A percentile compares a stretch with the other conserved stretches of the same genome.
Conservation (phyloP, 2,329 filamentous ascomycete genomes). For the Mycocentrospora acerina region DNA sequence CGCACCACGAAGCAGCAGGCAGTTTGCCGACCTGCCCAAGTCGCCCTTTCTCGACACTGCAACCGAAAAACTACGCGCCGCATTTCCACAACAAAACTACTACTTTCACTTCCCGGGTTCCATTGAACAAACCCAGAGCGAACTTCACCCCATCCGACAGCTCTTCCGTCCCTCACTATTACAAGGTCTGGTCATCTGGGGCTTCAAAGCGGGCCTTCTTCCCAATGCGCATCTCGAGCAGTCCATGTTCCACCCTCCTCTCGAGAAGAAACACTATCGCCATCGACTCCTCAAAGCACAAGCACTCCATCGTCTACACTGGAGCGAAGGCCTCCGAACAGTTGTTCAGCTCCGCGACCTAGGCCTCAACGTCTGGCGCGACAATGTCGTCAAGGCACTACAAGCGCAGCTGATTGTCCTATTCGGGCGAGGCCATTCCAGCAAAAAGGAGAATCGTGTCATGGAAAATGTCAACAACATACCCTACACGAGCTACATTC, state of each 20-base stretch:
- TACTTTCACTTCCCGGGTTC: slow-evolving; percentile 20
- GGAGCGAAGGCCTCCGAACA: slow-evolving; percentile 30
- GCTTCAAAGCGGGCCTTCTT: slow-evolving; percentile 32
- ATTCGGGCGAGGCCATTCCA: slow-evolving; percentile 28
- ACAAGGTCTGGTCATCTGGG: slow-evolving; percentile 38
- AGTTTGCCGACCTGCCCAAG: slow-evolving; percentile 22
- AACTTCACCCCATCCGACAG: slow-evolving; percentile 27
- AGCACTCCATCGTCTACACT: slow-evolving; percentile 21
- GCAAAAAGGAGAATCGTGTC: slow-evolving; percentile 23
- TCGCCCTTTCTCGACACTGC: slow-evolving; percentile 25
- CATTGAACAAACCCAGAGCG: slow-evolving; percentile 7
- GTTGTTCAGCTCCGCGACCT: slow-evolving; percentile 32
- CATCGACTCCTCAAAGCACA: slow-evolving; percentile 15
- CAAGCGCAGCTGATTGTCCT: slow-evolving; percentile 31
- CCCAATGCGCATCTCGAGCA: slow-evolving; percentile 27
- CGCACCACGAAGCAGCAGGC: slow-evolving; percentile 21
- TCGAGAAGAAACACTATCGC: slow-evolving; percentile 30
- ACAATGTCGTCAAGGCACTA: slow-evolving; percentile 30
- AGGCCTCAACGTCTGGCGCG: slow-evolving; percentile 25
- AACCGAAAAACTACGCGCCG: slow-evolving; percentile 16
- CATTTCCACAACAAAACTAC: slow-evolving; percentile 11
- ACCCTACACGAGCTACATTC: slow-evolving; percentile 25
- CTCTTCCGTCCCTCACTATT: slow-evolving; percentile 28
- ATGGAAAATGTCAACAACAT: slow-evolving; percentile 25
- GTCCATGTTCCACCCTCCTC: slow-evolving; percentile 14